Base-by-base conservation (phyloP, 176 grass and related monocot species). In the Hordeum marinum region DNA sequence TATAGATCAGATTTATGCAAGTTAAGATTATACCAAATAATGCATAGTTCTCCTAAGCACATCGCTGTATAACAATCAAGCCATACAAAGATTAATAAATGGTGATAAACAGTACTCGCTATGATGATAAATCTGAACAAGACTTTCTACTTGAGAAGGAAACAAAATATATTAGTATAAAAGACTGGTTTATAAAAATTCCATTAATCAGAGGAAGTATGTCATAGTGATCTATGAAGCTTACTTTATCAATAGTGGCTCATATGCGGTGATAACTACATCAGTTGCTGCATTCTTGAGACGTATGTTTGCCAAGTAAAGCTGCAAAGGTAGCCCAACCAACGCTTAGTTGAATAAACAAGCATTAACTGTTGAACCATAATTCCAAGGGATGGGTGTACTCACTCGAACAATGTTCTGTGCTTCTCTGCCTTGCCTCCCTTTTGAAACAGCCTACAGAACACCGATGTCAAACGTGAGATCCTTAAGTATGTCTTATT, bases 281-380 rank as follows among this genome's bases (percentile, higher is more conserved):
- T 98, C 96, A 29, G 93, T 94, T 42, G 71, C 80, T 83, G 90
- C 91, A 85, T 89, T 84, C 85, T 92, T 95, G 67, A 98, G 87
- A 43, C 91, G 93, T 75, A 98, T 94, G 90, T 95, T 93, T 81
- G 96, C 93, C 75, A 98, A 42, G 87, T 98, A 95, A 31, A 92
- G 73, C 96, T 98, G 85, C 75, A 92, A 83, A 68, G 68, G 65
- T 14, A 74, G 84, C 40, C 24, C 17, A 63, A 64, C 18, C 36
- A n/a, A n/a, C n/a, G n/a, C 6, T 74, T n/a, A 60, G 26, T 70
- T 90, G 24, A 54, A 79, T 62, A 18, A 72, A 21, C 32, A 25
- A 92, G 69, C 9, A 81, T 77, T 78, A 80, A 5, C 26, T 45
- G 25, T 6, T 64, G 26, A 84, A 87, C 18, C 12, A 77, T 25